Evolutionary conservation across 2,329 filamentous ascomycete genomes (phyloP).

Genomic region (Hymenoscyphus salicellus): DNA sequence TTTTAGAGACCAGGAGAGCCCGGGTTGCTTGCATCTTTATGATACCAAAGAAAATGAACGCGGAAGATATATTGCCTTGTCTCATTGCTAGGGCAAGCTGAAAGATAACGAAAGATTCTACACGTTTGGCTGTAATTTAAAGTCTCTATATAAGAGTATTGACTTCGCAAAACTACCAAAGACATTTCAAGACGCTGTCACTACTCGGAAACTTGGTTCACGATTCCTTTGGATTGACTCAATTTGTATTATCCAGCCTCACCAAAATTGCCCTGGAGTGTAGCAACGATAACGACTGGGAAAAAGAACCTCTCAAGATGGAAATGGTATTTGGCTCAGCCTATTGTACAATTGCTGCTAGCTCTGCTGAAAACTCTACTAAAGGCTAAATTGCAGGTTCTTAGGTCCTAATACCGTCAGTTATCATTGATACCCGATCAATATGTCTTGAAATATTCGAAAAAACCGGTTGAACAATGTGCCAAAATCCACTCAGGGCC

Average conservation of each 20-base stretch:
- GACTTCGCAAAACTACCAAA: conserved; percentile 3
- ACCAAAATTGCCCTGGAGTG: conserved; percentile 14
- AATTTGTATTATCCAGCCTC: conserved; percentile 21
- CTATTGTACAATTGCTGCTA: neutral
- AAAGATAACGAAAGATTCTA: conserved; percentile 3
- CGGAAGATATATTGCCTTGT: conserved; percentile 20
- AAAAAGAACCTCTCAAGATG: neutral
- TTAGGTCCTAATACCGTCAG: too few species aligned
- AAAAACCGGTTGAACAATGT: too few species aligned
- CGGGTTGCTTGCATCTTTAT: conserved; percentile 4
- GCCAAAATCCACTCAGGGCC: conserved; percentile 15
- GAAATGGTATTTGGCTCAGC: neutral
- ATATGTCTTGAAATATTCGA: too few species aligned
- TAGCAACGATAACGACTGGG: conserved; percentile 10
- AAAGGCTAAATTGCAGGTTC: neutral
- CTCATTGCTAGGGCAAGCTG: conserved; percentile 18
- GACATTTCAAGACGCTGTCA: conserved; percentile 19
- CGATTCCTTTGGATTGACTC: conserved; percentile 23
- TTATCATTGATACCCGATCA: too few species aligned
- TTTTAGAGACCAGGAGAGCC: neutral
- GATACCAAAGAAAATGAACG: conserved; percentile 7
- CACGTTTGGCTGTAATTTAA: conserved; percentile 2
- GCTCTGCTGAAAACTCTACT: neutral
- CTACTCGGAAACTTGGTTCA: conserved; percentile 8
- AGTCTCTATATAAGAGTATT: conserved; percentile 6